These are phyloP conservation scores for Pseudogymnoascus sp. DNA, from an alignment of 2,329 filamentous ascomycete genomes.

Conservation along the genomic window DNA sequence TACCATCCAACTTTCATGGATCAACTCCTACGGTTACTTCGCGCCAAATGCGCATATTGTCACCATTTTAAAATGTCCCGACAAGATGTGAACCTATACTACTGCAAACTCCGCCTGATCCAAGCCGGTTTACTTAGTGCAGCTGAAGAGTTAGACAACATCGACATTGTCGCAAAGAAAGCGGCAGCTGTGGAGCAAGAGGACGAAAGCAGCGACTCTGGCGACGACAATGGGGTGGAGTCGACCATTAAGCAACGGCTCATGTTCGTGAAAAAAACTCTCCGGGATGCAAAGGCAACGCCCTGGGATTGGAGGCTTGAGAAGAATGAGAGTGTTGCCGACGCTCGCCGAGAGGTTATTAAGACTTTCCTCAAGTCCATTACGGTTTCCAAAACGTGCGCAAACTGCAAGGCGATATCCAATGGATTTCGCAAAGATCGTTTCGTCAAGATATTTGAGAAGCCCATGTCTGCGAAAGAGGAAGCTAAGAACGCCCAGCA, in stretches of 20 bases:
- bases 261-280: constrained; percentile 63
- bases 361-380: constrained; percentile 75
- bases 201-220: constrained; percentile 20
- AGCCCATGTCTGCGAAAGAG: constrained; percentile 65
- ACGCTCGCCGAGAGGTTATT: constrained; percentile 66
- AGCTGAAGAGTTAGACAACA: constrained; percentile 42
- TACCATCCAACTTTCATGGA: constrained; percentile 98
- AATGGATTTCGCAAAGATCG: constrained; percentile 82
- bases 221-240: constrained; percentile 31
- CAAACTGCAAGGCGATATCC: constrained; percentile 58
- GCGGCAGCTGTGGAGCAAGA: constrained; percentile 12
- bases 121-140: constrained; percentile 73
- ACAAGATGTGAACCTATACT: constrained; percentile 66
- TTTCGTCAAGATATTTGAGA: constrained; percentile 90
- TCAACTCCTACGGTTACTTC: constrained; percentile 74
- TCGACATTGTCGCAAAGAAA: constrained; percentile 18
- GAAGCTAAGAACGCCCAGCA: constrained; percentile 66
- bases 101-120: constrained; percentile 77
- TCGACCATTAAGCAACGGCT: constrained; percentile 47
- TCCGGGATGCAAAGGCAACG: constrained; percentile 47
- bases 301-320: constrained; percentile 35
- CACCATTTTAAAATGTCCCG: constrained; percentile 74
- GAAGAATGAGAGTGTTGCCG: constrained; percentile 78
- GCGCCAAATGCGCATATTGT: constrained; percentile 86
- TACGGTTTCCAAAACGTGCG: constrained; percentile 60